phyloP scores from a whole-genome alignment of 1,139 yeast genomes.

The Suhomyces ambrosiae region DNA sequence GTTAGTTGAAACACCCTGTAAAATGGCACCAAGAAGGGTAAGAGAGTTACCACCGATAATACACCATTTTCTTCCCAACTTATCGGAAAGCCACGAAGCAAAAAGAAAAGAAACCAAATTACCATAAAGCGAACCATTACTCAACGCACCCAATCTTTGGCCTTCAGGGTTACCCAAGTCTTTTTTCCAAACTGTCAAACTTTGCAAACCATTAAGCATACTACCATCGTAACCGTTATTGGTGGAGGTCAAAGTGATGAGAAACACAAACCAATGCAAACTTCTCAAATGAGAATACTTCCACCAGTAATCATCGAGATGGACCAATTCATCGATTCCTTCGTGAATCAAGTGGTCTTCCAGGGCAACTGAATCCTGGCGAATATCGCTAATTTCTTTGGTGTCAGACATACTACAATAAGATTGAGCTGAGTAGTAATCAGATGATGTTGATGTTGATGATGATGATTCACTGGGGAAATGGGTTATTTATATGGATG shows the following conservation, averaged over 20 bases:
- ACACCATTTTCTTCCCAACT: constrained; percentile 43
- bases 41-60: constrained; percentile 17
- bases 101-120: constrained; percentile 27
- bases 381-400: constrained; percentile 7
- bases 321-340: constrained; percentile 11
- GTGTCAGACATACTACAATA: background rate
- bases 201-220: constrained; percentile 16
- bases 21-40: constrained; percentile 22
- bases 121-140: constrained; percentile 27
- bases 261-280: constrained; percentile 18
- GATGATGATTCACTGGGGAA: no score
- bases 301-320: constrained; percentile 18
- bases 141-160: constrained; percentile 24
- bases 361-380: constrained; percentile 9
- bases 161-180: constrained; percentile 24
- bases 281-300: constrained; percentile 13
- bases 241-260: constrained; percentile 25
- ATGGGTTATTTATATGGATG: no score
- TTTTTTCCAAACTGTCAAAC: constrained; percentile 18
- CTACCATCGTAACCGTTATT: constrained; percentile 12
- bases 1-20: constrained; percentile 46
- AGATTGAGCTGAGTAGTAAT: background rate
- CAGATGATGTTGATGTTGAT: background rate
- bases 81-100: constrained; percentile 41
- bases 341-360: constrained; percentile 3